These are phyloP conservation scores for Neofusicoccum umdonicola DNA, from an alignment of 2,329 filamentous ascomycete genomes.

Conservation along the genomic window DNA sequence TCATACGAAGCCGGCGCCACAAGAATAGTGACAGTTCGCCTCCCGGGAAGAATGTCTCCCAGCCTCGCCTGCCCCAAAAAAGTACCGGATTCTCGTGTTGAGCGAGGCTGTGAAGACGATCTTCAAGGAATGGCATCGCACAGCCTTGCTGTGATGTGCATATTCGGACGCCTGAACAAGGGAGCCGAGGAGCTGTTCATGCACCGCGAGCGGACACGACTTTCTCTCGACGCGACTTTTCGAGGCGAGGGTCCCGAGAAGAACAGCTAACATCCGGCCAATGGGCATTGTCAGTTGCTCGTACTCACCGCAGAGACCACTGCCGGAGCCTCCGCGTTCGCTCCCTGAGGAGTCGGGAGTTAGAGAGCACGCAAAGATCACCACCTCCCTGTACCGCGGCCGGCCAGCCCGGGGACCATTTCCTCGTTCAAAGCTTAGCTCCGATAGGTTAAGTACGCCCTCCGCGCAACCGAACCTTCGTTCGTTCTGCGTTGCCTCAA, in stretches of 20 bases:
- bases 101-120: not conserved
- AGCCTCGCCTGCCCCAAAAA: not conserved
- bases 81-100: not conserved
- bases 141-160: not conserved
- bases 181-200: slow-evolving; percentile 1
- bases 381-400: not conserved
- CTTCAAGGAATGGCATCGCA: not conserved
- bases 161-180: not conserved
- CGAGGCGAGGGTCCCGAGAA: not conserved
- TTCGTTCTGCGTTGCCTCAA: not conserved
- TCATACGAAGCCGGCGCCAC: not conserved
- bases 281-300: slow-evolving; percentile 1
- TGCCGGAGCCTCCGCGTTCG: not conserved
- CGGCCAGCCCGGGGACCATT: not conserved
- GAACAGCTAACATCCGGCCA: not conserved
- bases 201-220: not conserved
- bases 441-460: not conserved
- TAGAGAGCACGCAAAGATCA: not conserved
- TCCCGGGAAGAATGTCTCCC: not conserved
- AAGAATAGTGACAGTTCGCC: not conserved
- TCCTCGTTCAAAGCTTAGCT: not conserved
- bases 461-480: no score
- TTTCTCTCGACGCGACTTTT: not conserved
- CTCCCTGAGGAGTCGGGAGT: not conserved
- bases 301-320: not conserved